These are phyloP conservation scores for Thelephora terrestris DNA, from an alignment of 1,284 basidiomycete species.

Conservation along the genomic window DNA sequence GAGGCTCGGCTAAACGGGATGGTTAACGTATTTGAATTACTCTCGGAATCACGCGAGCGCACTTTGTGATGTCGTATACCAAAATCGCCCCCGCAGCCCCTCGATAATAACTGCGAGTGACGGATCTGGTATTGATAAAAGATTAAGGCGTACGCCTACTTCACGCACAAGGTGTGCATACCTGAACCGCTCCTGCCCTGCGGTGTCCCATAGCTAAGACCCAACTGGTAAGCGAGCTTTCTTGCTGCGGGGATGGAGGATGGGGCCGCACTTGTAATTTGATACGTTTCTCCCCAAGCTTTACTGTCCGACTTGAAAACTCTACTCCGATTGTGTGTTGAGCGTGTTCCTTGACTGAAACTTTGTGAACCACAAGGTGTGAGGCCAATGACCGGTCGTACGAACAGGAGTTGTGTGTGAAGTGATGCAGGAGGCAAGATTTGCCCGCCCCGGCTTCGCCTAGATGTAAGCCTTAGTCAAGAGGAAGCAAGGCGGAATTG, in stretches of 20 bases:
- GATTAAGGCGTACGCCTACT: background rate
- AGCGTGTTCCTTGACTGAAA: conserved; percentile 87
- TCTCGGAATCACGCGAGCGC: conserved; percentile 18
- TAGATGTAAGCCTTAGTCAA: conserved; percentile 21
- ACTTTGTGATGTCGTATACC: conserved; percentile 96
- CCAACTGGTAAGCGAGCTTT: conserved; percentile 3
- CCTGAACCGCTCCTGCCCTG: conserved; percentile 91
- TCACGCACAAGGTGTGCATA: conserved; percentile 18
- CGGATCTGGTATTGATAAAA: conserved; percentile 49
- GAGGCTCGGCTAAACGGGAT: conserved; percentile 53
- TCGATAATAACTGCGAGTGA: conserved; percentile 94
- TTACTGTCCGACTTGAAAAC: conserved; percentile 84
- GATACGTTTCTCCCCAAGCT: conserved; percentile 85
- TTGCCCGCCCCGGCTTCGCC: conserved; percentile 96
- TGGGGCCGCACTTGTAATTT: conserved; percentile 72
- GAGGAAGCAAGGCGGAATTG: background rate
- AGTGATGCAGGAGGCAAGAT: conserved; percentile 92
- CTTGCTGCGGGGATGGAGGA: background rate
- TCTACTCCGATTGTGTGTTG: conserved; percentile 98
- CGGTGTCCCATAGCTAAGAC: conserved; percentile 89
- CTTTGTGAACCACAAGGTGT: background rate
- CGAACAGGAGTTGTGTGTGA: conserved; percentile 90
- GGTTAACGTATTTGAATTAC: conserved; percentile 7
- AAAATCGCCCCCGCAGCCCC: conserved; percentile 92
- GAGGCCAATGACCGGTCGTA: conserved; percentile 11